These are phyloP conservation scores for Aulographum hederae DNA, from an alignment of 2,329 filamentous ascomycete genomes.

Conservation along the genomic window DNA sequence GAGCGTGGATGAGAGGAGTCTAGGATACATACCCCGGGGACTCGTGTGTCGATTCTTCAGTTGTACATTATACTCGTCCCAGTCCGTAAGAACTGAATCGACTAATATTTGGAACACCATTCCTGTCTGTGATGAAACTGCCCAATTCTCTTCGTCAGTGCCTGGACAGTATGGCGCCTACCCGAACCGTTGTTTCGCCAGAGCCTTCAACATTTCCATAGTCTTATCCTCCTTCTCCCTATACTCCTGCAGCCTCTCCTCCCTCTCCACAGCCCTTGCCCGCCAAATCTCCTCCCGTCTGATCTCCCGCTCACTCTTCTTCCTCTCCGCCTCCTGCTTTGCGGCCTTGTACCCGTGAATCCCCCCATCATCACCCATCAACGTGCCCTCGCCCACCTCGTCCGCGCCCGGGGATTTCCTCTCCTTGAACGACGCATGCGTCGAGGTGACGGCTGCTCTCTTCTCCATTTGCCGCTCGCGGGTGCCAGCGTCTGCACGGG, in stretches of 20 bases:
- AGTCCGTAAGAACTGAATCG: too few species aligned
- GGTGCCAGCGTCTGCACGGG: constrained; percentile 67
- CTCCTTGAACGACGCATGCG: constrained; percentile 56
- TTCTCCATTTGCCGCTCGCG: constrained; percentile 79
- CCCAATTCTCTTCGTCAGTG: not conserved
- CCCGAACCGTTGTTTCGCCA: constrained; percentile 68
- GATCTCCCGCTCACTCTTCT: constrained; percentile 72
- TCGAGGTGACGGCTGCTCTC: constrained; percentile 50
- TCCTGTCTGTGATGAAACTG: too few species aligned
- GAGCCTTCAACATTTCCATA: constrained; percentile 59
- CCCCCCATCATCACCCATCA: constrained; percentile 55
- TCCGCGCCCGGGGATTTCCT: constrained; percentile 41
- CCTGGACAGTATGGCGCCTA: too few species aligned
- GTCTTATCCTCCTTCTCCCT: constrained; percentile 66
- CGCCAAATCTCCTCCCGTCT: constrained; percentile 63
- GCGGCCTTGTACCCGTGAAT: constrained; percentile 48
- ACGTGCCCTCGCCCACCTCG: constrained; percentile 52
- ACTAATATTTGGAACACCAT: too few species aligned
- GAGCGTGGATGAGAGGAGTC: too few species aligned
- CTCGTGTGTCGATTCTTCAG: too few species aligned
- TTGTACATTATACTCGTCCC: too few species aligned
- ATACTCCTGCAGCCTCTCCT: constrained; percentile 53
- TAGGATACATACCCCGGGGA: too few species aligned
- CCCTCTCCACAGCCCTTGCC: constrained; percentile 60
- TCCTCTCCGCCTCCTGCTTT: constrained; percentile 46